phyloP scores from a whole-genome alignment of 345 rosid species.

The Salix udensis region DNA sequence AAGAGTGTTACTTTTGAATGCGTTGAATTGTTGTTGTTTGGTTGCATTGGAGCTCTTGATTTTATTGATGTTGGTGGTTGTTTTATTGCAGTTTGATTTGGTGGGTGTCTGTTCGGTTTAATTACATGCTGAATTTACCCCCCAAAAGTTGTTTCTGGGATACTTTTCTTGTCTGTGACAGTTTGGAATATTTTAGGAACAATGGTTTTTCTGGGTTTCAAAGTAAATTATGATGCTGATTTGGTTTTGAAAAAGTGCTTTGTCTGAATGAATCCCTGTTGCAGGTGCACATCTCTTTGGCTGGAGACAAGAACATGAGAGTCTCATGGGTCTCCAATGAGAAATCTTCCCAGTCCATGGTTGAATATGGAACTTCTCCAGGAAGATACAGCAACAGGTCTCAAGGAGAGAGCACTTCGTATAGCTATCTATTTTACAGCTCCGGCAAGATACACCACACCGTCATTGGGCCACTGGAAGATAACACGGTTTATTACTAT shows the following conservation, averaged over 20 bases:
- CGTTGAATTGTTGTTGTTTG: not conserved
- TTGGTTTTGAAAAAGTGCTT: not conserved
- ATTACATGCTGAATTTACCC: not conserved
- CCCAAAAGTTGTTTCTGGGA: not conserved
- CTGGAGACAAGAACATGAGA: conserved; percentile 82
- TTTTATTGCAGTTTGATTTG: not conserved
- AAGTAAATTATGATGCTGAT: not conserved
- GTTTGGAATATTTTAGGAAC: not conserved
- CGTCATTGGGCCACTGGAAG: conserved; percentile 76
- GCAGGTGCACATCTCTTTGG: conserved; percentile 69
- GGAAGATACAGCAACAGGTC: conserved; percentile 49
- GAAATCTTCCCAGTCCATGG: conserved; percentile 59
- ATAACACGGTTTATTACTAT: conserved; percentile 60
- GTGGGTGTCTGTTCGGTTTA: not conserved
- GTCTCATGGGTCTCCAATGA: conserved; percentile 71
- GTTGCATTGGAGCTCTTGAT: not conserved
- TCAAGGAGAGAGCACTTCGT: conserved; percentile 79
- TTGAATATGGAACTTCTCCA: conserved; percentile 72
- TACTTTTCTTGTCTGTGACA: not conserved
- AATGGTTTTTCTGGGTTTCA: not conserved
- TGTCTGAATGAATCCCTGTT: not conserved
- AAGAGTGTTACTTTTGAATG: not conserved
- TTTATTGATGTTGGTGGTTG: not conserved
- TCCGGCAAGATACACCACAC: conserved; percentile 94
- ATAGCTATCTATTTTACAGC: conserved; percentile 60